These are phyloP conservation scores for Suhomyces wounanorum DNA, from an alignment of 1,139 yeast genomes.

Conservation along the genomic window DNA sequence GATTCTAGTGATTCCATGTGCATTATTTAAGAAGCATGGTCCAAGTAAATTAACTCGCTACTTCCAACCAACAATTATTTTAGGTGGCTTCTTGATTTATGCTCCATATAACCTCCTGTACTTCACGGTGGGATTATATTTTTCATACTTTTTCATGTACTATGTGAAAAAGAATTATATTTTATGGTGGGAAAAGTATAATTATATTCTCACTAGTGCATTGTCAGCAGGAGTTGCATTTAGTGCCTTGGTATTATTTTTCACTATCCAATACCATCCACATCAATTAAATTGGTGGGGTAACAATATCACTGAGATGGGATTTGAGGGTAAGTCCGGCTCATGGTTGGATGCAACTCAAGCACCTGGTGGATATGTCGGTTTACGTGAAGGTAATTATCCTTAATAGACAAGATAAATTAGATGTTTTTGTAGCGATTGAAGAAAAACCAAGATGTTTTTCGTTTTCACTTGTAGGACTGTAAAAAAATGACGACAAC, in stretches of 20 bases:
- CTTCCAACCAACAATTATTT: slow-evolving; percentile 50
- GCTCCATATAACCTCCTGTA: slow-evolving; percentile 62
- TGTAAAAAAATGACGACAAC: slow-evolving; percentile 31
- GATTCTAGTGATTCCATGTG: slow-evolving; percentile 44
- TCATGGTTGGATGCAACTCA: slow-evolving; percentile 36
- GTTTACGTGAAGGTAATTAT: slow-evolving; percentile 40
- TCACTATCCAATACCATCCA: slow-evolving; percentile 52
- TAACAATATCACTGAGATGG: slow-evolving; percentile 44
- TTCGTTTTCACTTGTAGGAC: too few relatives aligned
- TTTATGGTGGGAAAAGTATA: slow-evolving; percentile 67
- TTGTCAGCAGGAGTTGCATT: slow-evolving; percentile 63
- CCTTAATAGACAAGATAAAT: slow-evolving; percentile 25
- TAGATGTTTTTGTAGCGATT: background rate
- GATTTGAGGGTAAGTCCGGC: slow-evolving; percentile 42
- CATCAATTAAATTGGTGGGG: slow-evolving; percentile 60
- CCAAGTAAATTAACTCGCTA: slow-evolving; percentile 32
- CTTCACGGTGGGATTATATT: slow-evolving; percentile 51
- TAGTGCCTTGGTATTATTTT: slow-evolving; percentile 54
- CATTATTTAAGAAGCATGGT: slow-evolving; percentile 37
- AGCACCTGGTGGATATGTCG: slow-evolving; percentile 50
- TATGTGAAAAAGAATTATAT: slow-evolving; percentile 49
- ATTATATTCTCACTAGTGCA: slow-evolving; percentile 57
- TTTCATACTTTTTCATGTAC: slow-evolving; percentile 54
- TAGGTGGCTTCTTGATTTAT: slow-evolving; percentile 48
- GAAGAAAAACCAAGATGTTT: too few relatives aligned